A percentile compares a stretch with the other conserved stretches of the same genome.
Evolutionary conservation across 2,329 filamentous ascomycete species (phyloP).

Genomic region (Beauveria asiatica): DNA sequence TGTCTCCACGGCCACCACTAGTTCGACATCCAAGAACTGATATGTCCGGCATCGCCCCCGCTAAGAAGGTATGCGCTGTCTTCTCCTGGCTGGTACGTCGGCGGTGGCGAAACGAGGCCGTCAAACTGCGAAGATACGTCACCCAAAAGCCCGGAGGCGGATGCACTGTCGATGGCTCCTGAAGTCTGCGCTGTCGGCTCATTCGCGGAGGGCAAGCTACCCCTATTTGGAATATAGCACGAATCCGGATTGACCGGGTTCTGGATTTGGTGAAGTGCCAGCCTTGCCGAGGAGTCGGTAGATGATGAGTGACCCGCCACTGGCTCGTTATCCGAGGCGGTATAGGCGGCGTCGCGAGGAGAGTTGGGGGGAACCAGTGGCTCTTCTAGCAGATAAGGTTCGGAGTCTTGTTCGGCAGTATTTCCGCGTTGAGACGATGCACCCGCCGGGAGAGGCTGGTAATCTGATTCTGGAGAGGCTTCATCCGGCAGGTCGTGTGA

Average conservation of each 20-base stretch:
- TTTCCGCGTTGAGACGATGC: neutral
- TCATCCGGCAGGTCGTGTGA: constrained; percentile 1
- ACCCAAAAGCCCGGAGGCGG: neutral
- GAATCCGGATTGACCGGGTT: neutral
- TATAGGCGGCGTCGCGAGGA: neutral
- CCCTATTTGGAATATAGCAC: neutral
- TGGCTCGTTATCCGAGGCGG: neutral
- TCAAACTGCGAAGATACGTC: neutral
- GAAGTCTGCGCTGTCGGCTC: neutral
- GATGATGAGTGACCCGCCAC: neutral
- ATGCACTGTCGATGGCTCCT: neutral
- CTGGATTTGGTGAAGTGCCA: neutral
- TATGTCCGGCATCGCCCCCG: neutral
- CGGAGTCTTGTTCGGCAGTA: neutral
- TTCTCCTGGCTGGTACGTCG: neutral
- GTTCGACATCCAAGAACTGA: neutral
- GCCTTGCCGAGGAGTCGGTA: neutral
- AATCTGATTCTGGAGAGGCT: constrained; percentile 4
- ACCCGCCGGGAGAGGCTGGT: neutral
- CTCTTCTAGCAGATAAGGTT: neutral
- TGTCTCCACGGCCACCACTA: neutral
- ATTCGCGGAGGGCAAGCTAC: neutral
- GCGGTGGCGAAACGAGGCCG: neutral
- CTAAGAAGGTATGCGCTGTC: neutral
- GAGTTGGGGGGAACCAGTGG: neutral